These are phyloP conservation scores for Saccharomycopsis sp. DNA, from an alignment of 805 yeast genomes.

Conservation along the genomic window DNA sequence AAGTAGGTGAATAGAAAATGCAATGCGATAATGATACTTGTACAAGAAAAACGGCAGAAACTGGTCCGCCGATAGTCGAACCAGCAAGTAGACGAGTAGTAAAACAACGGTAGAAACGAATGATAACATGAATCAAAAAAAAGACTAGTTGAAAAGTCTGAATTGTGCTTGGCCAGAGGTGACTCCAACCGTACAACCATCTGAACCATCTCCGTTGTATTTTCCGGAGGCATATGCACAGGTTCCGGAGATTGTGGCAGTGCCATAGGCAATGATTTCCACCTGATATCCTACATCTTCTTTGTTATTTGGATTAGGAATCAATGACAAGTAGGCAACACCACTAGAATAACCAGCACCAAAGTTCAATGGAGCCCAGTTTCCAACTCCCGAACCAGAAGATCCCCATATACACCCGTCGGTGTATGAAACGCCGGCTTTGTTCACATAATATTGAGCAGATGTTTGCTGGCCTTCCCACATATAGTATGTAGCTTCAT, in stretches of 20 bases:
- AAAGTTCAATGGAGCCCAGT: slow-evolving; percentile 81
- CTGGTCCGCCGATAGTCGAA: neutral
- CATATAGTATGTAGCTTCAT: slow-evolving; percentile 48
- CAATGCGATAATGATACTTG: neutral
- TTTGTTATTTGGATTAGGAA: slow-evolving; percentile 90
- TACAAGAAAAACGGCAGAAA: neutral
- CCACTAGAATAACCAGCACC: slow-evolving; percentile 80
- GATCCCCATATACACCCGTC: slow-evolving; percentile 73
- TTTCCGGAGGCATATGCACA: slow-evolving; percentile 77
- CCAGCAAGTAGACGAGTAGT: neutral
- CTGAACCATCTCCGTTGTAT: slow-evolving; percentile 59
- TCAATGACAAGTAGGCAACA: slow-evolving; percentile 75
- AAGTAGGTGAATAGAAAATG: no score
- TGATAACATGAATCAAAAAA: neutral
- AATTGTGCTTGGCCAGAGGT: slow-evolving; percentile 77
- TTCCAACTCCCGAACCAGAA: slow-evolving; percentile 53
- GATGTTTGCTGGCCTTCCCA: slow-evolving; percentile 64
- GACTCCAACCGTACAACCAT: slow-evolving; percentile 93
- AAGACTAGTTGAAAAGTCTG: slow-evolving; percentile 16
- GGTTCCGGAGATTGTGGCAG: slow-evolving; percentile 56
- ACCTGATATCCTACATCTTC: slow-evolving; percentile 65
- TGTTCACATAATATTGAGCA: slow-evolving; percentile 69
- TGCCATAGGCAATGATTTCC: slow-evolving; percentile 69
- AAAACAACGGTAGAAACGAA: neutral
- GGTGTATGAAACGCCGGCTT: slow-evolving; percentile 63